Evolutionary conservation across 2,329 filamentous ascomycete species (phyloP).

Genomic region (Pleurostoma richardsiae): DNA sequence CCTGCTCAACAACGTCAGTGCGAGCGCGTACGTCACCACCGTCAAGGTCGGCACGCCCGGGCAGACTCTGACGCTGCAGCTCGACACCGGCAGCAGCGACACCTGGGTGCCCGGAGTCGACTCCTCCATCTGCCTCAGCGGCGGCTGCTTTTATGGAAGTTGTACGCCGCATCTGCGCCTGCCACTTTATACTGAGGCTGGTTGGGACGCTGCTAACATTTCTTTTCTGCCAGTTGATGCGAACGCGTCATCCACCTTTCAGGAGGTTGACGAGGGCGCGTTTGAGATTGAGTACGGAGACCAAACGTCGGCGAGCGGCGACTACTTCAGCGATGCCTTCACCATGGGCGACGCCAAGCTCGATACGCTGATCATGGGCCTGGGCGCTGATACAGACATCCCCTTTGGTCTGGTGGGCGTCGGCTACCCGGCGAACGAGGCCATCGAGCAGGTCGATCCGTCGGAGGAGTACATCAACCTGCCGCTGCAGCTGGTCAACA

Average conservation of each 20-base stretch:
- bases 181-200: no score
- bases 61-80: conserved; percentile 51
- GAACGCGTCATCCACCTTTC: conserved; percentile 39
- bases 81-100: conserved; percentile 63
- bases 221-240: not conserved
- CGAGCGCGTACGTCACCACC: conserved; percentile 49
- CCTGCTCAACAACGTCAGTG: no score
- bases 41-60: conserved; percentile 52
- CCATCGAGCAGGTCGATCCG: no score
- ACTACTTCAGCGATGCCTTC: conserved; percentile 55
- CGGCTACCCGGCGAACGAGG: not conserved
- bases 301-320: conserved; percentile 49
- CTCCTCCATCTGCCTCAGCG: no score
- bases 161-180: no score
- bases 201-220: no score
- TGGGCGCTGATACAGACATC: conserved; percentile 39
- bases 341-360: conserved; percentile 44
- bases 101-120: conserved; percentile 47
- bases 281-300: conserved; percentile 61
- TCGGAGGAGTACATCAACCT: not conserved
- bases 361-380: conserved; percentile 53
- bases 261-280: conserved; percentile 30
- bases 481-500: not conserved
- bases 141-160: no score
- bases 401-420: not conserved